Evolutionary conservation across 139 green algal species (phyloP), one percentile per base, ranked within the genome.

Genomic region (Ettlia oleoabundans): DNA sequence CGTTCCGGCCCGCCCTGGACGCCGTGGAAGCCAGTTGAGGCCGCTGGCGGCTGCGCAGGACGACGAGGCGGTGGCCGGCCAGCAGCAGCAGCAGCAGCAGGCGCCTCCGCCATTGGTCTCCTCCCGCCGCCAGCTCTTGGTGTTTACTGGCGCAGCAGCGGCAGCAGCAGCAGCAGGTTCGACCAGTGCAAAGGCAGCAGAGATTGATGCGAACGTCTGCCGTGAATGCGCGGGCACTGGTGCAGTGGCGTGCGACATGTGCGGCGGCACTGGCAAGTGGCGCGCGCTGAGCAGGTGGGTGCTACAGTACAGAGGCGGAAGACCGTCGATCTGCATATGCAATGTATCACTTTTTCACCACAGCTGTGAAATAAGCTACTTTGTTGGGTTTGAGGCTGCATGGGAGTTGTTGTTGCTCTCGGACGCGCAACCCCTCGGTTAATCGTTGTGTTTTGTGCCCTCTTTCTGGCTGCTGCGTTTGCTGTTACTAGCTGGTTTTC

Each of bases 201-300:
- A 75, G n/a, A 55, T 51, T 37, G 78, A 71, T 65, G 41, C 73
- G 43, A 55, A 55, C 64, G 65, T 42, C 8, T 98, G 95, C 88
- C 74, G 88, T 5, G 94, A 98, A 82, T 98, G 95, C 85, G 84
- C 85, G 9, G 95, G 94, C 42, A 90, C 90, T 5, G 95, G 95
- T 42, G 86, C 95, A 19, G 83, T 90, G 0, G 85, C 93, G 19
- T 98, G 96, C 87, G 97, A 99, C 92, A 98, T 99, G 97, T 99
- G 97, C 84, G 96, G 96, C 18, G 96, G 97, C 30, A 98, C 94
- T 28, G 97, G 97, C 79, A 99, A 99, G 88, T 99, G 97, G 97
- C 91, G 95, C 24, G 97, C 96, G 1, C 91, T 99, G 51, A 97
- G 89, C 81, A 89, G 96, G 65, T 72, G 65, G 13, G 47, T 58